Percentiles rank a stretch among this genome's conserved stretches.
Evolutionary conservation across 2,329 filamentous ascomycete genomes (phyloP).

Genomic region (Penicillium sp.): DNA sequence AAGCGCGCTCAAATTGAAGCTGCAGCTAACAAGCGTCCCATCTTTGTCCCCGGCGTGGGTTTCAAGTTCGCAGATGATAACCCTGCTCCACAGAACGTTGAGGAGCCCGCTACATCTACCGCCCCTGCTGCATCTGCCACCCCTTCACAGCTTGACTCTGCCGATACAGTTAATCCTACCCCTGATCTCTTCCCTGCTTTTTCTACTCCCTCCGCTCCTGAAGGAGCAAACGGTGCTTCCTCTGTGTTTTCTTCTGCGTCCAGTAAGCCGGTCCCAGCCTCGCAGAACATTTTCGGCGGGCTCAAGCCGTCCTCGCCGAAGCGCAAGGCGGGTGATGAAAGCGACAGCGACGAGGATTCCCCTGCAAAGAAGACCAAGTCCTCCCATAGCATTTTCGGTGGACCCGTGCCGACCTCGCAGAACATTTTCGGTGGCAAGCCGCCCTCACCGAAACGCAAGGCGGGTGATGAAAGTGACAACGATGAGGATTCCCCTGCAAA

Average conservation of each 20-base stretch:
- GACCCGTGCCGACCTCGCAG: neutral
- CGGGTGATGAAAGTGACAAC: conserved; percentile 17
- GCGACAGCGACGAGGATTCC: conserved; percentile 22
- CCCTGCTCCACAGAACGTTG: conserved; percentile 2
- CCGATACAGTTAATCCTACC: neutral
- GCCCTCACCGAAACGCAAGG: conserved; percentile 13
- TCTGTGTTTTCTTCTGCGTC: conserved; percentile 6
- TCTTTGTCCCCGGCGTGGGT: conserved; percentile 27
- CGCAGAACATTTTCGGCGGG: conserved; percentile 33
- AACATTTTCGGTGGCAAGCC: conserved; percentile 7
- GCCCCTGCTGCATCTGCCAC: neutral
- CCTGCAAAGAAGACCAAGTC: conserved; percentile 17
- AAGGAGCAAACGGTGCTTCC: neutral
- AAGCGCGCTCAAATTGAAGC: conserved; percentile 39
- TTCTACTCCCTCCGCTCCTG: neutral
- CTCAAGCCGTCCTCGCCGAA: conserved; percentile 21
- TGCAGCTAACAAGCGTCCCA: conserved; percentile 26
- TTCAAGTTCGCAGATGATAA: conserved; percentile 28
- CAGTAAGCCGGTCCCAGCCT: conserved; percentile 21
- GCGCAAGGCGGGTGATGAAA: conserved; percentile 13
- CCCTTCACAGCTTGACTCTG: neutral
- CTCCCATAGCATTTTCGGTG: neutral
- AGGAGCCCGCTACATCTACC: neutral
- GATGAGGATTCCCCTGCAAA: conserved; percentile 20
- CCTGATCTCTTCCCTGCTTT: neutral